Percentiles rank a stretch among this genome's conserved stretches.
Evolutionary conservation across 176 grass and related monocot species (phyloP).

Genomic region (bread wheat (Triticum aestivum)): DNA sequence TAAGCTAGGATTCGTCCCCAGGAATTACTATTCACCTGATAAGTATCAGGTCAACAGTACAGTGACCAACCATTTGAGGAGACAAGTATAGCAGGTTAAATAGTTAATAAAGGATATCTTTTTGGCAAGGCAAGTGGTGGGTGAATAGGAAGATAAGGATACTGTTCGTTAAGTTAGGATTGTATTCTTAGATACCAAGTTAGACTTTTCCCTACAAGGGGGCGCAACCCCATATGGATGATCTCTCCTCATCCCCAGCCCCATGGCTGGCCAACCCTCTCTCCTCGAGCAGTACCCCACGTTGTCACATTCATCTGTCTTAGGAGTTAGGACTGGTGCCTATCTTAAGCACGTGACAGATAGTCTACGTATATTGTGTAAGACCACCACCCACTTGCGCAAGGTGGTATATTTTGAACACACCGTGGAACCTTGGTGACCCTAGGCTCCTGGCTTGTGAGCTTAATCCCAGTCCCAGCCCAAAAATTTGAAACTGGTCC

Average conservation of each 20-base stretch:
- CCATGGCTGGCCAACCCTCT: not conserved
- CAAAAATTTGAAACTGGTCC: not conserved
- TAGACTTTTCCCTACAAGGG: too few relatives aligned
- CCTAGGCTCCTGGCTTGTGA: not conserved
- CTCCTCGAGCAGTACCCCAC: not conserved
- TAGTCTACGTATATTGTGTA: not conserved
- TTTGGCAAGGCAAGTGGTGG: not conserved
- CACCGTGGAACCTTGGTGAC: not conserved
- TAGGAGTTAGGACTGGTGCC: not conserved
- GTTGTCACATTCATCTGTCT: not conserved
- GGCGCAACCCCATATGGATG: not conserved
- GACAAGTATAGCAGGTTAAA: not conserved
- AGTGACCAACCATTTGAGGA: not conserved
- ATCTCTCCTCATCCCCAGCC: not conserved
- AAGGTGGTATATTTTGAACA: not conserved
- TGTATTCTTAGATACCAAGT: not conserved
- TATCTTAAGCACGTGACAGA: not conserved
- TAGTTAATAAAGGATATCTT: not conserved
- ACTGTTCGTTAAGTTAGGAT: not conserved
- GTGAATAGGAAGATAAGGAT: not conserved
- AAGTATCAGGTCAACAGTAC: not conserved
- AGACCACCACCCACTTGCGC: not conserved
- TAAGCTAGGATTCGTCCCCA: not conserved
- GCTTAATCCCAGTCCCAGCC: not conserved
- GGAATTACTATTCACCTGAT: not conserved